A percentile compares a stretch with the other conserved stretches of the same genome.
phyloP scores from a whole-genome alignment of 2,329 filamentous ascomycete species.

The Fusarium sp. region DNA sequence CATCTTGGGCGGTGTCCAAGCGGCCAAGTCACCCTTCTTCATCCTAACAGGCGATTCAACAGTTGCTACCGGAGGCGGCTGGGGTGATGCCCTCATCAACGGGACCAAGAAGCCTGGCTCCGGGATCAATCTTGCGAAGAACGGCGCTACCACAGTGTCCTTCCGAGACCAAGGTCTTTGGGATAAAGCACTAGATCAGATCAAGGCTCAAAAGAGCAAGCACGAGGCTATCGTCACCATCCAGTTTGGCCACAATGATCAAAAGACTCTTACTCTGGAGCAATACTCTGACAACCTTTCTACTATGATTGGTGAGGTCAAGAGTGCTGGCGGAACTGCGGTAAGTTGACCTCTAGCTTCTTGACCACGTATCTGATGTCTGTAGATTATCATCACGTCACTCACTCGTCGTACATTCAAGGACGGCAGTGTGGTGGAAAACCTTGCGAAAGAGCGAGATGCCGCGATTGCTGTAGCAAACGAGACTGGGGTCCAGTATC shows the following conservation, averaged over 20 bases:
- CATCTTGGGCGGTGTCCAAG: neutral
- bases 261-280: constrained; percentile 18
- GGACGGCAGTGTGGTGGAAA: constrained; percentile 10
- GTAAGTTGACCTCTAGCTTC: neutral
- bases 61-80: constrained; percentile 5
- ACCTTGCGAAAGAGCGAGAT: constrained; percentile 6
- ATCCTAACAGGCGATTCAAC: constrained; percentile 21
- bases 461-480: constrained; percentile 11
- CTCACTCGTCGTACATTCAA: constrained; percentile 21
- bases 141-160: constrained; percentile 15
- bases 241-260: constrained; percentile 18
- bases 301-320: constrained; percentile 1
- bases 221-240: constrained; percentile 21
- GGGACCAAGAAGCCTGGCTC: neutral
- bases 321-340: constrained; percentile 14
- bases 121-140: constrained; percentile 19
- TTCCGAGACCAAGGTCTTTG: constrained; percentile 11
- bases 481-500: neutral
- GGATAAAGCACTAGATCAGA: neutral
- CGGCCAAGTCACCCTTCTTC: constrained; percentile 11
- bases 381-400: constrained; percentile 8
- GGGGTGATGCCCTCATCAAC: constrained; percentile 13
- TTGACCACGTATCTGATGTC: neutral
- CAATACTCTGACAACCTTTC: constrained; percentile 16
- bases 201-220: neutral